phyloP scores from a whole-genome alignment of 306 rosid genomes.

The Lagenaria siceraria region DNA sequence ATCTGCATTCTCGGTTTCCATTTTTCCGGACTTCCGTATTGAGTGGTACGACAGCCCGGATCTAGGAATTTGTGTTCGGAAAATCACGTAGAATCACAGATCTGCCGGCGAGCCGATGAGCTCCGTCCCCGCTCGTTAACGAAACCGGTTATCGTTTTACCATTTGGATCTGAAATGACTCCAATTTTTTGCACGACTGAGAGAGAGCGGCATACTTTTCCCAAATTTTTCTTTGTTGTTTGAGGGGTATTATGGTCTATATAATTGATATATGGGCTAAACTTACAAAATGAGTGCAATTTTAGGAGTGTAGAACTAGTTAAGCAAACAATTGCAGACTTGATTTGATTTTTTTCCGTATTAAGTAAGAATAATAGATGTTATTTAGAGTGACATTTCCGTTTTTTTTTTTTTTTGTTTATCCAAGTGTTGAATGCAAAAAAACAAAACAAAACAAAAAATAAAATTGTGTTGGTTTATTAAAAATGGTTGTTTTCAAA shows the following conservation, averaged over 20 bases:
- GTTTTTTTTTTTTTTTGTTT: too few relatives aligned
- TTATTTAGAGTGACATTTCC: too few relatives aligned
- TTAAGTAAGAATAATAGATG: too few relatives aligned
- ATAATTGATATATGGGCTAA: neutral
- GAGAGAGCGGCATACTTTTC: neutral
- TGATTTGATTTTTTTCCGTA: too few relatives aligned
- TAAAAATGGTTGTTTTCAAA: too few relatives aligned
- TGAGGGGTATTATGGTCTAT: neutral
- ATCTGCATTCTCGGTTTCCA: slow-evolving; percentile 44
- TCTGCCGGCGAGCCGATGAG: slow-evolving; percentile 12
- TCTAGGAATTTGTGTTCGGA: neutral
- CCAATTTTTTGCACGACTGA: neutral
- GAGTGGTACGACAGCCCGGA: slow-evolving; percentile 7
- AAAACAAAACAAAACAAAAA: too few relatives aligned
- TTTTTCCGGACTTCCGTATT: slow-evolving; percentile 18
- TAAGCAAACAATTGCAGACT: too few relatives aligned
- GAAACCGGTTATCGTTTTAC: slow-evolving; percentile 3
- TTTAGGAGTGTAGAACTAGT: too few relatives aligned
- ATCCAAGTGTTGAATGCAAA: too few relatives aligned
- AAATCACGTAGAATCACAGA: slow-evolving; percentile 12
- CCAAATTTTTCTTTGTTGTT: neutral
- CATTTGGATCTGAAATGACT: slow-evolving; percentile 13
- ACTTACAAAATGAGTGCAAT: neutral
- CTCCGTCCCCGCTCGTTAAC: slow-evolving; percentile 10
- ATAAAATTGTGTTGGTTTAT: too few relatives aligned